Base-by-base conservation (phyloP, 2,329 filamentous ascomycete species). In the Alternaria ethzedia region DNA sequence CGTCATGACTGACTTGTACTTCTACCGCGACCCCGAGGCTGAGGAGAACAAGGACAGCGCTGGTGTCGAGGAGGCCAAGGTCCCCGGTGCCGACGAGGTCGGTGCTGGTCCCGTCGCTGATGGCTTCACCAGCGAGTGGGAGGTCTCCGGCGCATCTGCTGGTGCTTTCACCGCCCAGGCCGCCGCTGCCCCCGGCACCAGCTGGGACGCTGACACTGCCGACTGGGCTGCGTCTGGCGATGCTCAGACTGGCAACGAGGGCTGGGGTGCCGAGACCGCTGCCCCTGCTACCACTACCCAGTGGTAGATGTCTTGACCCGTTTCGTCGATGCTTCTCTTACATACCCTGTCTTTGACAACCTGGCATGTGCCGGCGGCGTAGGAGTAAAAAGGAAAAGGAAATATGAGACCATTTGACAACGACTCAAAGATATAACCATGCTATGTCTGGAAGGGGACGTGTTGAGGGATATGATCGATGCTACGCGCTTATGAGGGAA, bases 1-100 rank as follows among this genome's bases (percentile, higher is more conserved):
- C 83, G 91, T 97, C 86, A 98, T 99, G 91, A 93, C 96, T 80
- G 96, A 99, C 91, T 87, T 99, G 80, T 99, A 99, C 93, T 99
- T 99, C 91, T 97, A 99, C 92, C 96, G 96, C 83, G 96, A 99
- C 86, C 96, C 96, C 78, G 96, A 99, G 87, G 94, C 94, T 76
- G 96, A 99, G 90, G 96, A 97, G 84, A 95, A 97, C 90, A 97
- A 99, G 87, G 96, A 97, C 81, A 80, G 85, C 83, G 87, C 90
- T 73, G 92, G 86, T 66, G 81, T 92, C 82, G 92, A 95, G 83
- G 95, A 98, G 88, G 79, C 86, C 77, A 97, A 98, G 91, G 86
- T 90, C 70, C 87, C 92, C 72, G 91, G 89, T 79, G 91, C 87
- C 76, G 94, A 97, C 74, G 95, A 97, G 86, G 91, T 92, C 79